These are phyloP conservation scores for Triangularia verruculosa DNA, from an alignment of 2,329 filamentous ascomycete species.

Conservation along the genomic window DNA sequence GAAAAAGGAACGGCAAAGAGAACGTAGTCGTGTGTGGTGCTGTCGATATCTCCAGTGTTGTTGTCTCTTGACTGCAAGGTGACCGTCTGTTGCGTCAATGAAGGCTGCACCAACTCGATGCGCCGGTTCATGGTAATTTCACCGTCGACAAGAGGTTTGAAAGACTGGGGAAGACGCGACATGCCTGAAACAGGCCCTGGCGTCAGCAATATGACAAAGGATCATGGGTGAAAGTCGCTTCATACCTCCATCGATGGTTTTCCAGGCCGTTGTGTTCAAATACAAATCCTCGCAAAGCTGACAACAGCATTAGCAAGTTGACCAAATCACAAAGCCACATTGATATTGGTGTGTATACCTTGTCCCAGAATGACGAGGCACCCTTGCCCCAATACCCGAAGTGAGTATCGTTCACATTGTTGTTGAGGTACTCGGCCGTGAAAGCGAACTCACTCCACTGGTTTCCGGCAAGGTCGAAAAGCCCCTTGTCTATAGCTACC, in stretches of 20 bases:
- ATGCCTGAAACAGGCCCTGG: slow-evolving; percentile 28
- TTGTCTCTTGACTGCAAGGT: slow-evolving; percentile 55
- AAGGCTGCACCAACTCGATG: slow-evolving; percentile 54
- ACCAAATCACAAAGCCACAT: background rate
- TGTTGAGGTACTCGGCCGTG: slow-evolving; percentile 55
- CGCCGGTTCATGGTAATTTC: slow-evolving; percentile 54
- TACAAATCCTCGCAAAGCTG: slow-evolving; percentile 55
- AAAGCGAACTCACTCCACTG: slow-evolving; percentile 62
- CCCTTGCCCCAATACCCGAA: slow-evolving; percentile 42
- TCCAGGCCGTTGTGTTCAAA: slow-evolving; percentile 57
- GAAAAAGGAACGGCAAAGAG: slow-evolving; percentile 63
- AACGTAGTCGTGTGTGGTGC: slow-evolving; percentile 60
- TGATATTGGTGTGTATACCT: slow-evolving; percentile 24
- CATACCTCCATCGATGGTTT: slow-evolving; percentile 56
- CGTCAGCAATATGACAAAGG: background rate
- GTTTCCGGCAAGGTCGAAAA: slow-evolving; percentile 50
- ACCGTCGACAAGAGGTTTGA: slow-evolving; percentile 58
- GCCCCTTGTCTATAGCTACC: slow-evolving; percentile 29
- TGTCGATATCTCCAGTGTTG: slow-evolving; percentile 32
- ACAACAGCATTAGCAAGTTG: slow-evolving; percentile 10
- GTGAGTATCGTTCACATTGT: slow-evolving; percentile 53
- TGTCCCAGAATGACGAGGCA: slow-evolving; percentile 46
- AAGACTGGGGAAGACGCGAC: slow-evolving; percentile 58
- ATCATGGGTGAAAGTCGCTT: background rate
- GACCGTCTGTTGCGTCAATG: slow-evolving; percentile 50